Conservation (phyloP, 2,329 filamentous ascomycete species). For the Aspergillus brasiliensis region DNA sequence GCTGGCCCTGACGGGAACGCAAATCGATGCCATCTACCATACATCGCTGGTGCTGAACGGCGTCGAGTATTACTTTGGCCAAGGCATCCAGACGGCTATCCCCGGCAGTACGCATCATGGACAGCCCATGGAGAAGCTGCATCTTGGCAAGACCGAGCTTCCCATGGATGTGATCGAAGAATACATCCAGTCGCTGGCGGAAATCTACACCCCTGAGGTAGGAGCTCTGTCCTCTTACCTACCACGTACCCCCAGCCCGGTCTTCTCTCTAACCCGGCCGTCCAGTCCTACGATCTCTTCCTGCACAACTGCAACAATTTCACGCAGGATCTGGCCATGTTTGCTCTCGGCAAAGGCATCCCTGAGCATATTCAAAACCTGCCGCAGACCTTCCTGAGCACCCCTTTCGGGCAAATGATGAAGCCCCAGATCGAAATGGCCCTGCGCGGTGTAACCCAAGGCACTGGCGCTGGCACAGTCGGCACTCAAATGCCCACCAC, state of each 20-base stretch:
- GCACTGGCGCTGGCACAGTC: conserved; percentile 45
- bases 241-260: not conserved
- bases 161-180: conserved; percentile 81
- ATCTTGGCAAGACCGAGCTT: conserved; percentile 75
- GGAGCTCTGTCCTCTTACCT: not conserved
- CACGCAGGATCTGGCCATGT: conserved; percentile 87
- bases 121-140: conserved; percentile 72
- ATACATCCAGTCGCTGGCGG: conserved; percentile 80
- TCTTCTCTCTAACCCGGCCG: conserved; percentile 13
- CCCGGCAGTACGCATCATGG: conserved; percentile 88
- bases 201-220: conserved; percentile 79
- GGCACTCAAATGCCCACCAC: conserved; percentile 20
- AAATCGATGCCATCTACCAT: conserved; percentile 93
- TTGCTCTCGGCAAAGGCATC: conserved; percentile 84
- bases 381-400: conserved; percentile 80
- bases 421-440: conserved; percentile 71
- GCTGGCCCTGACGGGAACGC: conserved; percentile 61
- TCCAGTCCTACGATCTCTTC: conserved; percentile 82
- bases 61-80: conserved; percentile 90
- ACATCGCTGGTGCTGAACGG: conserved; percentile 83
- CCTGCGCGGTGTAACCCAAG: conserved; percentile 65
- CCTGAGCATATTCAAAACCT: conserved; percentile 83
- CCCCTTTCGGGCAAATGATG: conserved; percentile 86
- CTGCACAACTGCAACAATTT: conserved; percentile 98
- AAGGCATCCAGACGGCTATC: conserved; percentile 77